Evolutionary conservation across 306 rosid species (phyloP), one percentile per base, ranked within the genome.

Genomic region (Cicer bijugum): DNA sequence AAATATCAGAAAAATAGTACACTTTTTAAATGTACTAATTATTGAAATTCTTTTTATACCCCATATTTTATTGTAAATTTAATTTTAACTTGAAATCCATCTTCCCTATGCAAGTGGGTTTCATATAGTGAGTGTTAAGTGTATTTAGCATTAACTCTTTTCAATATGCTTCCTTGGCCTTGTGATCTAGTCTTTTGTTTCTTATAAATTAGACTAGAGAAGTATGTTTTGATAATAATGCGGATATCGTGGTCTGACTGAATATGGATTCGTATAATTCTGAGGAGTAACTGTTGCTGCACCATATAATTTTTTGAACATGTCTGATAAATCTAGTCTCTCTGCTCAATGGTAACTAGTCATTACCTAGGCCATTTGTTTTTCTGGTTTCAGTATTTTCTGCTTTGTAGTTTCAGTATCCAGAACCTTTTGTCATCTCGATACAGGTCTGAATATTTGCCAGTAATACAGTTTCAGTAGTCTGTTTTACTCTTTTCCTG

Each of bases 251-350:
- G 61, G 35, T 66, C 23, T 65, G 46, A 20, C 40, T n/a, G 64
- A 65, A 47, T 65, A 37, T 79, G 12, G 68, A 46, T 46, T 16
- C 43, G 6, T 66, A 35, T 73, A 16, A 72, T 55, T 37, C 1
- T 73, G 74, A 58, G 64, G 50, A 43, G 33, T 42, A 45, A 14
- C 42, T 40, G 72, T 62, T 56, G 71, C 23, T 77, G 71, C 33
- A 44, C n/a, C 14, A 20, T 50, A 47, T 44, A 28, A 10, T 14
- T 45, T 50, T 14, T 51, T 52, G 17, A 68, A 40, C 12, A 69
- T 38, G 65, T 61, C 70, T 62, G 16, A 40, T 42, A 37, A 51
- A 23, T 17, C 3, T 23, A 10, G 55, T 42, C 20, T 76, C 60
- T 76, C 69, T 67, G 7, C 28, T 15, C 44, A 20, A 20, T 19